Conservation (phyloP, 495 filamentous ascomycete genomes). For the Daldinia childiae region DNA sequence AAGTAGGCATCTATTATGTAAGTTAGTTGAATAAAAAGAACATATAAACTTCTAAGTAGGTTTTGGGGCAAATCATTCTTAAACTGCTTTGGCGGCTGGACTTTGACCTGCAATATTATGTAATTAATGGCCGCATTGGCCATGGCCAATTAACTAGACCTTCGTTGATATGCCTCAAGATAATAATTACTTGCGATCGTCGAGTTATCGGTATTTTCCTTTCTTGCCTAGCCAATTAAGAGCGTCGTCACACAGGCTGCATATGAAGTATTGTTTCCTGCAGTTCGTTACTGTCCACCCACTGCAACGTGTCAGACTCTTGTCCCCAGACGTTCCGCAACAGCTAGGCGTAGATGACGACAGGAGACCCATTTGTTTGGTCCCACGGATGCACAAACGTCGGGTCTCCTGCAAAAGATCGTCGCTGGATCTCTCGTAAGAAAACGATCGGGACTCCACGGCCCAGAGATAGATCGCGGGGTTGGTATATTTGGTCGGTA, state of each 20-base stretch:
- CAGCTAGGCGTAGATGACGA: constrained; percentile 25
- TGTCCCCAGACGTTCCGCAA: constrained; percentile 19
- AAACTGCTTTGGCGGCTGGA: no score
- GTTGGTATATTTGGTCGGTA: constrained; percentile 14
- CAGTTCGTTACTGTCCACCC: constrained; percentile 8
- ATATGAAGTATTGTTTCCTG: constrained; percentile 8
- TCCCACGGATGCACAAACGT: constrained; percentile 11
- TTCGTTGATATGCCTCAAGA: background rate
- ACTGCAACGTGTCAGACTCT: constrained; percentile 36
- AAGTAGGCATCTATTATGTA: no score
- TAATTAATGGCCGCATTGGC: background rate
- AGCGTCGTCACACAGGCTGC: constrained; percentile 25
- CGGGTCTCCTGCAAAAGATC: constrained; percentile 14
- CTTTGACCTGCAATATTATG: no score
- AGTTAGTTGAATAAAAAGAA: no score
- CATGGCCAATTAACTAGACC: background rate
- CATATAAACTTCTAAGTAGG: no score
- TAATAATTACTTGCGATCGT: background rate
- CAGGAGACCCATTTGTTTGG: constrained; percentile 29
- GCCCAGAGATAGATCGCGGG: constrained; percentile 33
- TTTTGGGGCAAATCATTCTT: no score
- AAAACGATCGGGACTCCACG: constrained; percentile 26
- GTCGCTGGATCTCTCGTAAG: constrained; percentile 26
- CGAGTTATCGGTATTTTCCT: background rate
- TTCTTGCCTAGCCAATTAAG: constrained; percentile 18